These are phyloP conservation scores for Exophiala mesophila DNA, from an alignment of 2,329 filamentous ascomycete genomes.

Conservation along the genomic window DNA sequence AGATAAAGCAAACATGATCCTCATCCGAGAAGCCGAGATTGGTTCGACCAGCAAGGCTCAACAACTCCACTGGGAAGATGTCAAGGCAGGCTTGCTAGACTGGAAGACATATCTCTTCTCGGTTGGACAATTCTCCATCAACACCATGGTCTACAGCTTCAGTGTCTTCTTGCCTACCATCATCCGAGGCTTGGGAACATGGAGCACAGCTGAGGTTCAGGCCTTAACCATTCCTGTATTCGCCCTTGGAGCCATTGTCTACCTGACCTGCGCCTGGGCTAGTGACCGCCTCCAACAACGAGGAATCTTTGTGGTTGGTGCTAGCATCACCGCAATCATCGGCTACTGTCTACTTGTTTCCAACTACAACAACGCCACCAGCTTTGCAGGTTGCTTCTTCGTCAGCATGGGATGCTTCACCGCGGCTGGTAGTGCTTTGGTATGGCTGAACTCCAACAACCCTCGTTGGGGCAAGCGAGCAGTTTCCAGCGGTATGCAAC, in stretches of 20 bases:
- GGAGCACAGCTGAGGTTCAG: slow-evolving; percentile 47
- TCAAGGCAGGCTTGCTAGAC: slow-evolving; percentile 41
- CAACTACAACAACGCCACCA: slow-evolving; percentile 54
- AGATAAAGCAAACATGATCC: slow-evolving; percentile 2
- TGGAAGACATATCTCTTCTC: slow-evolving; percentile 40
- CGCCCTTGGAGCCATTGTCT: slow-evolving; percentile 64
- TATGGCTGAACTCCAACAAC: slow-evolving; percentile 58
- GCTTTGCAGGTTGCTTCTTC: slow-evolving; percentile 70
- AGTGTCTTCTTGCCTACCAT: slow-evolving; percentile 35
- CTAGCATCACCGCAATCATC: slow-evolving; percentile 57
- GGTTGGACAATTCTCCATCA: slow-evolving; percentile 26
- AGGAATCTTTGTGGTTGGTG: slow-evolving; percentile 58
- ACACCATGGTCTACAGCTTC: slow-evolving; percentile 35
- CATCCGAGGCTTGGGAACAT: slow-evolving; percentile 35
- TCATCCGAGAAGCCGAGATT: slow-evolving; percentile 27
- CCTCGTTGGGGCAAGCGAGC: slow-evolving; percentile 72
- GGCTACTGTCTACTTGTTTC: slow-evolving; percentile 66
- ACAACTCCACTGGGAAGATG: slow-evolving; percentile 8
- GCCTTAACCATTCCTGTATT: slow-evolving; percentile 76
- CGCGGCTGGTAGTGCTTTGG: slow-evolving; percentile 49
- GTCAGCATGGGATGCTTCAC: slow-evolving; percentile 67
- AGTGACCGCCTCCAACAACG: slow-evolving; percentile 64
- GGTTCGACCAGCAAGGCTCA: slow-evolving; percentile 47
- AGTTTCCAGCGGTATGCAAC: slow-evolving; percentile 64
- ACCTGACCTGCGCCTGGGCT: slow-evolving; percentile 59